Conservation (phyloP, 2,329 filamentous ascomycete genomes). For the Colletotrichum sp. region DNA sequence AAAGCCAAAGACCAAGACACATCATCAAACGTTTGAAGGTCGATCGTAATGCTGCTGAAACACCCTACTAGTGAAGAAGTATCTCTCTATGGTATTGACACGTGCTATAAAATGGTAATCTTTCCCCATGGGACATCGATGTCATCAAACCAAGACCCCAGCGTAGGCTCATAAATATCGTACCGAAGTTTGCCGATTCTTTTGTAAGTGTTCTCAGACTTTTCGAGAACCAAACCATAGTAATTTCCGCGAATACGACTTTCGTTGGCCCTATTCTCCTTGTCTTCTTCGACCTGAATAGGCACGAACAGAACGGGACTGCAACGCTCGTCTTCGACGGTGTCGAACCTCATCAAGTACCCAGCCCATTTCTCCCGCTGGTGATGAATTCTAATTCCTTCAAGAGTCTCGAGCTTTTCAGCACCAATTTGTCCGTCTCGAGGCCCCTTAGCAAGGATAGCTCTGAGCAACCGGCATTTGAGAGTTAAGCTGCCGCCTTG, state of each 20-base stretch:
- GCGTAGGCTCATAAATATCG: not conserved
- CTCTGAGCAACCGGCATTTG: not conserved
- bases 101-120: not conserved
- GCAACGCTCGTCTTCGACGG: not conserved
- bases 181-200: not conserved
- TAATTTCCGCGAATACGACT: not conserved
- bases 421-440: not conserved
- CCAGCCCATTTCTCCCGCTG: not conserved
- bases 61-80: not conserved
- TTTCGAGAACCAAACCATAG: not conserved
- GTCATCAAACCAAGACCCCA: not conserved
- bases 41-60: not conserved
- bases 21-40: not conserved
- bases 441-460: not conserved
- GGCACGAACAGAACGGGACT: not conserved
- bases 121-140: not conserved
- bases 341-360: not conserved
- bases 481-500: not conserved
- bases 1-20: not conserved
- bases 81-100: not conserved
- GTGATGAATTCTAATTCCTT: not conserved
- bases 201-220: not conserved
- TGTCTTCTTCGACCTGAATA: not conserved
- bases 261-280: fast-evolving
- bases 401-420: not conserved